These are phyloP conservation scores for Fraxinus greggii DNA, from an alignment of 305 asterid species.

Conservation along the genomic window DNA sequence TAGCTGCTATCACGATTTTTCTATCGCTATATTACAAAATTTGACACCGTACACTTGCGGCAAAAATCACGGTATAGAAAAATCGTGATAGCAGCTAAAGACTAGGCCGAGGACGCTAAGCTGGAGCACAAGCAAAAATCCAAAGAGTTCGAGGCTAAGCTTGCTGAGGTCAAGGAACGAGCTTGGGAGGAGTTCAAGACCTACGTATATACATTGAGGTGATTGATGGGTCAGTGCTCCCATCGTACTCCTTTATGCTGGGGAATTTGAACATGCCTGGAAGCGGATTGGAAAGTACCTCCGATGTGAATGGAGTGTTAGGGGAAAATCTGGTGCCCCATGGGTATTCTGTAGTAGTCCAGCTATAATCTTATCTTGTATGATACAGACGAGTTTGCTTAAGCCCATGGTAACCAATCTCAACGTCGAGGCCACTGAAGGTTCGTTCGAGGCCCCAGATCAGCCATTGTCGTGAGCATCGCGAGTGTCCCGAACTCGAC, in stretches of 20 bases:
- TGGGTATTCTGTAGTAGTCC: background rate
- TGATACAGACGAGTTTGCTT: background rate
- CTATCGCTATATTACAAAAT: too few species aligned
- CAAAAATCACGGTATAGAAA: too few species aligned
- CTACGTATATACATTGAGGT: background rate
- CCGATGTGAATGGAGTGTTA: background rate
- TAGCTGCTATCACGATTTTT: too few species aligned
- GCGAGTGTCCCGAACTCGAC: background rate
- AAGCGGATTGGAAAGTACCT: background rate
- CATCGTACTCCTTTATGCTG: background rate
- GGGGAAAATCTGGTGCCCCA: background rate
- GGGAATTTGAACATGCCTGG: background rate
- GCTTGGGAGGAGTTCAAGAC: background rate
- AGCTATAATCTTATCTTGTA: background rate
- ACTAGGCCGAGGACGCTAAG: background rate
- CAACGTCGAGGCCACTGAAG: background rate
- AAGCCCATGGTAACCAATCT: background rate
- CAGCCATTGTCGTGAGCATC: background rate
- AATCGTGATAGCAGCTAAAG: background rate
- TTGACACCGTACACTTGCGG: too few species aligned
- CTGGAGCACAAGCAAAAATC: background rate
- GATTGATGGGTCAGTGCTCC: background rate
- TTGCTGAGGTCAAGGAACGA: background rate
- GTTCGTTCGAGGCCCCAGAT: background rate
- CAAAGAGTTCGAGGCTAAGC: background rate